phyloP scores from a whole-genome alignment of 73 alveolate genomes.

The Tetrahymena thermophila region DNA sequence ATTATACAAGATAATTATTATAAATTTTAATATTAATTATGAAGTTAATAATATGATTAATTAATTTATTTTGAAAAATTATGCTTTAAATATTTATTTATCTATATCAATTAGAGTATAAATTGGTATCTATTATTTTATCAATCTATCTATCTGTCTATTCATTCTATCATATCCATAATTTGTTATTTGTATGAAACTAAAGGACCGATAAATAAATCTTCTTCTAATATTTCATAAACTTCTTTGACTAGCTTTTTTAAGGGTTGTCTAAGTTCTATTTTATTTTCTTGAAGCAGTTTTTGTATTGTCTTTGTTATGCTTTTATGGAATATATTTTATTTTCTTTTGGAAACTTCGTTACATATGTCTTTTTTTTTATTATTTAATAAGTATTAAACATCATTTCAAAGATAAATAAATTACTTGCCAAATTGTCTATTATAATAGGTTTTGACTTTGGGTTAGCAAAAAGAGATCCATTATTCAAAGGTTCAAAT shows the following conservation, averaged over 20 bases:
- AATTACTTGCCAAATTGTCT: neutral
- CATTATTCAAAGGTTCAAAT: neutral
- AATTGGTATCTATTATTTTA: too few species aligned
- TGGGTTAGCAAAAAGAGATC: neutral
- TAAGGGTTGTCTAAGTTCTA: neutral
- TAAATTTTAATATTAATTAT: too few species aligned
- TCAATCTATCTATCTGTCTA: too few species aligned
- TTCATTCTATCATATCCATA: neutral
- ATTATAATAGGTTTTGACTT: neutral
- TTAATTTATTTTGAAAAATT: neutral
- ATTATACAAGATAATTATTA: neutral
- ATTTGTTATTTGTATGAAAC: neutral
- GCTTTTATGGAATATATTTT: neutral
- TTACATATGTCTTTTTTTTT: neutral
- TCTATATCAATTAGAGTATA: too few species aligned
- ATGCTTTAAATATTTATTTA: neutral
- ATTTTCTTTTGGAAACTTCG: neutral
- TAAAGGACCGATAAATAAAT: neutral
- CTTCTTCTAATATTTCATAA: neutral
- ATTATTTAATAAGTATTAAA: neutral
- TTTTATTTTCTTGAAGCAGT: neutral
- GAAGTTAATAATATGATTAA: neutral
- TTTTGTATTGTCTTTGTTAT: neutral
- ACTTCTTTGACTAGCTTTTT: neutral
- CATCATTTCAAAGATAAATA: neutral